Conservation (phyloP, 1,284 basidiomycete species). For the Porodaedalea pini region DNA sequence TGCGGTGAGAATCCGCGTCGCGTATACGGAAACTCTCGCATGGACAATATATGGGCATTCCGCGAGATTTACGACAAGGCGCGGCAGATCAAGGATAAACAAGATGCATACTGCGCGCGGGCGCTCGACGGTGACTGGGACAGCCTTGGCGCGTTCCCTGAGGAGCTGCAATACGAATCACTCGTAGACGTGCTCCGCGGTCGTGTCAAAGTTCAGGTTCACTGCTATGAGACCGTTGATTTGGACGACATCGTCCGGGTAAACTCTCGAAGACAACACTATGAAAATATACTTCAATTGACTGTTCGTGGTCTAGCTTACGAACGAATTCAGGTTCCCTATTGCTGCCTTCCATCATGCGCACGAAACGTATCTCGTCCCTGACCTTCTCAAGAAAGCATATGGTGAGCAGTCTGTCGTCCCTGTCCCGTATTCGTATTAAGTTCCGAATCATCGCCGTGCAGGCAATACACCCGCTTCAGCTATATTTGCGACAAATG, state of each 20-base stretch:
- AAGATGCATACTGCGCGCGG: slow-evolving; percentile 69
- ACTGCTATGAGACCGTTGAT: slow-evolving; percentile 80
- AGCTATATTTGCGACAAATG: slow-evolving; percentile 69
- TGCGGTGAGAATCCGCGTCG: slow-evolving; percentile 39
- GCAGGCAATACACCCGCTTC: slow-evolving; percentile 59
- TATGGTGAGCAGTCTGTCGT: slow-evolving; percentile 45
- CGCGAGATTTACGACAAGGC: slow-evolving; percentile 66
- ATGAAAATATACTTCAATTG: too few relatives aligned
- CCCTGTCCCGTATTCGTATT: neutral
- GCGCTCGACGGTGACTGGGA: slow-evolving; percentile 60
- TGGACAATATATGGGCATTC: slow-evolving; percentile 45
- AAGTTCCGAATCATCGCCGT: neutral
- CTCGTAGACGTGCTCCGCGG: slow-evolving; percentile 85
- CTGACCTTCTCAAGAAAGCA: slow-evolving; percentile 68
- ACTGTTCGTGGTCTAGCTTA: slow-evolving; percentile 44
- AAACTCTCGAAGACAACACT: slow-evolving; percentile 27
- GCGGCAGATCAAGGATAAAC: slow-evolving; percentile 64
- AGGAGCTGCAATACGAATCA: slow-evolving; percentile 79
- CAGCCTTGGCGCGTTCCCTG: slow-evolving; percentile 63
- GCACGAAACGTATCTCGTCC: slow-evolving; percentile 76
- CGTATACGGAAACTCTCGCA: slow-evolving; percentile 38
- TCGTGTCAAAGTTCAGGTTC: slow-evolving; percentile 73
- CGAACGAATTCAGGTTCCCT: slow-evolving; percentile 77
- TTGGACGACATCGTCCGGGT: slow-evolving; percentile 74
- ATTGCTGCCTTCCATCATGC: slow-evolving; percentile 81